A percentile compares a stretch with the other conserved stretches of the same genome.
phyloP scores from a whole-genome alignment of 1,139 yeast species.

The Suhomyces wounanorum region DNA sequence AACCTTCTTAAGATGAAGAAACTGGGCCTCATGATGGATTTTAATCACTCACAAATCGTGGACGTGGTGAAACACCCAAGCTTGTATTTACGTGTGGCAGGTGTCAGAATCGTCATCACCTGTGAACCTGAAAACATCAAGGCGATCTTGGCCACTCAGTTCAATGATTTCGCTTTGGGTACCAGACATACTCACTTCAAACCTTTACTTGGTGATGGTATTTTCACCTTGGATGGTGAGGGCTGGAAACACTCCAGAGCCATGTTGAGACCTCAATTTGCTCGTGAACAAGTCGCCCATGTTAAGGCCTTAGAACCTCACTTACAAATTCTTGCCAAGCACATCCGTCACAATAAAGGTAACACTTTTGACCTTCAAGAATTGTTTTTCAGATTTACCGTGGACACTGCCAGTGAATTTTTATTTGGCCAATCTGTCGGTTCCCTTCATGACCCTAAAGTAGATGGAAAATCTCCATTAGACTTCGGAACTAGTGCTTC shows the following conservation, averaged over 20 bases:
- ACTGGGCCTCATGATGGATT: slow-evolving; percentile 17
- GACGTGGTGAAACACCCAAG: slow-evolving; percentile 6
- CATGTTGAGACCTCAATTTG: slow-evolving; percentile 32
- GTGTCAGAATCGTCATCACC: slow-evolving; percentile 20
- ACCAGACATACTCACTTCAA: slow-evolving; percentile 25
- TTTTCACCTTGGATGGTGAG: slow-evolving; percentile 29
- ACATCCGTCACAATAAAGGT: slow-evolving; percentile 19
- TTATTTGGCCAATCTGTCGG: slow-evolving; percentile 57
- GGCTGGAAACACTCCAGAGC: slow-evolving; percentile 32
- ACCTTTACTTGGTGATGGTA: slow-evolving; percentile 29
- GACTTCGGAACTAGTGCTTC: slow-evolving; percentile 16
- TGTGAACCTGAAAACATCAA: slow-evolving; percentile 27
- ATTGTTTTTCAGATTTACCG: slow-evolving; percentile 51
- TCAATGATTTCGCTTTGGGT: slow-evolving; percentile 29
- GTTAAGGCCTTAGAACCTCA: slow-evolving; percentile 29
- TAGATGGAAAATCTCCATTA: slow-evolving; percentile 28
- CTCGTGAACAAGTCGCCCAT: slow-evolving; percentile 32
- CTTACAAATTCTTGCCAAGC: slow-evolving; percentile 22
- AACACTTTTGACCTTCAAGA: slow-evolving; percentile 47
- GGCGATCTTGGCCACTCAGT: slow-evolving; percentile 30
- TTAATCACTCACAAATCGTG: slow-evolving; percentile 6
- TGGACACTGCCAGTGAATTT: slow-evolving; percentile 61
- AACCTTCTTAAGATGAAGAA: slow-evolving; percentile 14
- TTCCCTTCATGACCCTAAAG: slow-evolving; percentile 33
- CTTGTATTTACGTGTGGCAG: slow-evolving; percentile 14